These are phyloP conservation scores for Piper longum DNA, from an alignment of 164 flowering plant genomes.

Conservation along the genomic window DNA sequence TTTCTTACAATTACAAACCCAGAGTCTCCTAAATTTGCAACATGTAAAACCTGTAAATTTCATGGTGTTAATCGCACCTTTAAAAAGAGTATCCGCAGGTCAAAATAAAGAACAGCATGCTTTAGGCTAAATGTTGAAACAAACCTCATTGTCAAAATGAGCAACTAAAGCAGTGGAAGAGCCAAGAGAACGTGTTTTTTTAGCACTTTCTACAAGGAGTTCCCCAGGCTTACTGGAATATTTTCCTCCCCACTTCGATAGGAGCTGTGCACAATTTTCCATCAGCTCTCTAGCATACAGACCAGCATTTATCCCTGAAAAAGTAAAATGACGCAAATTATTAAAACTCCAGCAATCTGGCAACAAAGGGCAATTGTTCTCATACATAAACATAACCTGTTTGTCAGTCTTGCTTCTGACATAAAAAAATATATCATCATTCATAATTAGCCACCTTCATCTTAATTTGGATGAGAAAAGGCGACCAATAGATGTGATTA, in stretches of 20 bases:
- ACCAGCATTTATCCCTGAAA: constrained; percentile 51
- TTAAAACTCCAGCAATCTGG: background rate
- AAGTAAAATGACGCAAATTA: background rate
- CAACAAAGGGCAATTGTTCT: background rate
- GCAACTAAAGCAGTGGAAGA: constrained; percentile 67
- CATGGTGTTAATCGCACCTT: background rate
- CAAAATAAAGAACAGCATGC: background rate
- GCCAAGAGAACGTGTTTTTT: constrained; percentile 40
- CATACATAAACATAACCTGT: background rate
- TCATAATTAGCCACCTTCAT: background rate
- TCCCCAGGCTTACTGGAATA: constrained; percentile 25
- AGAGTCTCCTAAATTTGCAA: constrained; percentile 70
- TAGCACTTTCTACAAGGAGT: constrained; percentile 39
- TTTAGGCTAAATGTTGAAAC: background rate
- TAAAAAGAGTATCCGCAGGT: background rate
- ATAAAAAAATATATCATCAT: background rate
- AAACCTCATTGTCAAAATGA: constrained; percentile 67
- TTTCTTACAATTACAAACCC: constrained; percentile 61
- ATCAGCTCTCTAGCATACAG: constrained; percentile 53
- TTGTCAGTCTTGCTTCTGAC: background rate
- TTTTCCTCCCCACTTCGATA: constrained; percentile 18
- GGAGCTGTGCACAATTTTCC: constrained; percentile 41
- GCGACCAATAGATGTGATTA: background rate
- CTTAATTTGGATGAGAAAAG: background rate
- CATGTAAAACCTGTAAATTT: constrained; percentile 47